A percentile compares a stretch with the other conserved stretches of the same genome.
Conservation (phyloP, 495 filamentous ascomycete genomes). For the Podospora pseudocomata region DNA sequence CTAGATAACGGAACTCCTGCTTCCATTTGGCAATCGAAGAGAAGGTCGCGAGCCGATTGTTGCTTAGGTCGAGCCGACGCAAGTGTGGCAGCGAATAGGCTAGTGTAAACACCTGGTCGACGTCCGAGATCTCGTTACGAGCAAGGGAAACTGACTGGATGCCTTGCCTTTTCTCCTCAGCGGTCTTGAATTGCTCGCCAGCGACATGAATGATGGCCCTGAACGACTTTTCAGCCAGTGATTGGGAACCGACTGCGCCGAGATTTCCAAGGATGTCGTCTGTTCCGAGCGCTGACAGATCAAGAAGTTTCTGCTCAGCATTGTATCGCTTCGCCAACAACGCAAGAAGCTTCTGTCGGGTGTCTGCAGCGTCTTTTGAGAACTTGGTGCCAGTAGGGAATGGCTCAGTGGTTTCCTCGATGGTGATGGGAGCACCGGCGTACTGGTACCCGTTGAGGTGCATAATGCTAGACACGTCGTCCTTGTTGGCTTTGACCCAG, state of each 20-base stretch:
- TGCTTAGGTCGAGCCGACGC: constrained; percentile 78
- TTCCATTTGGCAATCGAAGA: constrained; percentile 74
- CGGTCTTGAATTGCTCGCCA: constrained; percentile 62
- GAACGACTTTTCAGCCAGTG: constrained; percentile 82
- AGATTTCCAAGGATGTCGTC: constrained; percentile 65
- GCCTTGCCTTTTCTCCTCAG: constrained; percentile 63
- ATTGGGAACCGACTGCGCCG: constrained; percentile 68
- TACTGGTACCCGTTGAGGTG: constrained; percentile 62
- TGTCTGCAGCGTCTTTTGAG: constrained; percentile 43
- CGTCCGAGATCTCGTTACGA: constrained; percentile 67
- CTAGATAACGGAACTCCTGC: constrained; percentile 67
- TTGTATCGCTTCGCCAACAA: constrained; percentile 76
- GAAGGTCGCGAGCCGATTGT: constrained; percentile 68
- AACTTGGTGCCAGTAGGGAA: constrained; percentile 29
- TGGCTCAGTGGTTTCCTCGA: constrained; percentile 39
- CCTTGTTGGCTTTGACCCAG: constrained; percentile 61
- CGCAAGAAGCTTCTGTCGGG: constrained; percentile 40
- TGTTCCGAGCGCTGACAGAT: constrained; percentile 68
- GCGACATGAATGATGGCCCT: constrained; percentile 81
- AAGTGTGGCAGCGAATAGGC: constrained; percentile 74
- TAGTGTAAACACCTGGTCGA: constrained; percentile 65
- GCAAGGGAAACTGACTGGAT: constrained; percentile 74
- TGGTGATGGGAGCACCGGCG: constrained; percentile 57
- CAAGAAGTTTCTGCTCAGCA: constrained; percentile 63
- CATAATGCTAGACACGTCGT: constrained; percentile 57